Base-by-base conservation (phyloP, 1,139 yeast species). In the Suhomyces kunorum region DNA sequence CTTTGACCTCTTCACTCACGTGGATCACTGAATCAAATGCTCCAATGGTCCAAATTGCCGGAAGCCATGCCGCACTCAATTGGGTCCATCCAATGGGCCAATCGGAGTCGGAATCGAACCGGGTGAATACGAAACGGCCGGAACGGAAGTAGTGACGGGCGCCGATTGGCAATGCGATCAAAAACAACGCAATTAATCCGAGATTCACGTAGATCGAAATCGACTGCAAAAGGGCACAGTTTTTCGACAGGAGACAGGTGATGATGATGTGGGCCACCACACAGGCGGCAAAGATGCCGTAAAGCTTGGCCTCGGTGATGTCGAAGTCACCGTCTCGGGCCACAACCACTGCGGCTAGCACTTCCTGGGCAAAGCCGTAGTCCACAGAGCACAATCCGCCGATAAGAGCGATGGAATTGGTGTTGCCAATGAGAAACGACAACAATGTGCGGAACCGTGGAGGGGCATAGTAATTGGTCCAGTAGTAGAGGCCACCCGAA, bases 1-100 rank as follows among this genome's bases (percentile, higher is more conserved):
- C 77, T 31, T 69, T 67, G 18, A 86, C 85, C 56, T 84, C 90
- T 58, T 84, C 92, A 19, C 82, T 72, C 76, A 82, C 78, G 59
- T 83, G 90, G 35, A 83, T 80, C 49, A 84, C 81, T 5, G 85
- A 77, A 56, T 83, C 90, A 54, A 81, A 83, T 0, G 86, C 81
- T 47, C 82, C 81, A 51, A 79, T 78, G 12, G 81, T 76, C 84
- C 84, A 79, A 37, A 77, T 76, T 1, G 85, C 82, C 2, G 87
- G 81, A 73, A 81, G 74, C 74, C 83, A 76, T 13, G 81, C 70
- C 36, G 55, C 38, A 47, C 47, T 44, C 16, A 52, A 30, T 32
- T 51, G 58, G 7, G 80, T 74, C 84, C 87, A 83, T 9, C 87
- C 89, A 17, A 65, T 60, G 5, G 79, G 71, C 84, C 88, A 85